Base-by-base conservation (phyloP, 1,139 yeast species). In the Saccharomyces uvarum region DNA sequence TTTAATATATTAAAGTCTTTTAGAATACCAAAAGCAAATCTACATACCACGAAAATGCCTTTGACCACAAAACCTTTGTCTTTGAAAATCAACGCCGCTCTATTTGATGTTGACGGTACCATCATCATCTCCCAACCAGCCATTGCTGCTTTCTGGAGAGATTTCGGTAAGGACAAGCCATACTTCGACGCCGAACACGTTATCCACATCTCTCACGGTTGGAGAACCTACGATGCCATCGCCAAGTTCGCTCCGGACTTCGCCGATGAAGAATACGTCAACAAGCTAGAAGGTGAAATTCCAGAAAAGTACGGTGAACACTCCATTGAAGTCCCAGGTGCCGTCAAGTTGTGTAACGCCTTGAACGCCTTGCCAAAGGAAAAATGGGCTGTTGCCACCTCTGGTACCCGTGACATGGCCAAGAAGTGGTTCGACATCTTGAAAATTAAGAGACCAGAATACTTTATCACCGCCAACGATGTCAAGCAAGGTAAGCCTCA, bases 21-120 rank as follows among this genome's bases (percentile, higher is more conserved):
- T 14, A 51, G n/a, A 19, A 51, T 33, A 48, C 24, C 48, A 55
- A 50, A n/a, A 48, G 28, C 48, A 41, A 33, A 46, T 13, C 13
- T 19, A 49, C 19, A 50, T 29, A 49, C 38, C 27, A 28, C 7
- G 9, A 61, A 21, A 56, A 67, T 67, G 70, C 59, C 69, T 61
- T 56, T 60, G 56, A 56, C 67, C 51, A 58, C 63, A 49, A 62
- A 67, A 61, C 71, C 72, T 50, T 51, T 69, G 48, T 65, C 70
- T 55, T 57, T 70, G 51, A 69, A 68, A 58, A 67, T 70, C 49
- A 68, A 70, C 64, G 75, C 75, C 51, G 72, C 78, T 63, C 79
- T 86, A 63, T 88, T 88, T 72, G 96, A 88, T 71, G 83, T 90
- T 57, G 96, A 88, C 69, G 96, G 96, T 57, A 88, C 96, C 49